These are phyloP conservation scores for Hypoxylon rickii DNA, from an alignment of 495 filamentous ascomycete genomes.

Conservation along the genomic window DNA sequence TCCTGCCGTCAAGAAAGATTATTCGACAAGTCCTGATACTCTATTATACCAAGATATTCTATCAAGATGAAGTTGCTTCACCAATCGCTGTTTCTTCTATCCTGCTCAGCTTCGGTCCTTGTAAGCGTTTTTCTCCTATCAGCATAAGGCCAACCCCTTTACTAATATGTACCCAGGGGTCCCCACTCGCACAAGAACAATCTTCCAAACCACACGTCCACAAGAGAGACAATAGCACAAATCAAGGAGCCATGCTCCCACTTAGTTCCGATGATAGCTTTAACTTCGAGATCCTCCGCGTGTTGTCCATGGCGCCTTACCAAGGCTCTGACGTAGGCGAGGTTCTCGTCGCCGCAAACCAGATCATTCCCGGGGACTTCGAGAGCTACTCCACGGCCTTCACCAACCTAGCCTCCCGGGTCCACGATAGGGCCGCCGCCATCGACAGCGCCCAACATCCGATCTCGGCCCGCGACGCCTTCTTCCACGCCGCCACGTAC, in stretches of 20 bases:
- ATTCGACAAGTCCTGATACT: too few species aligned
- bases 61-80: conserved; percentile 11
- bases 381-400: conserved; percentile 38
- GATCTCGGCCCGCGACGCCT: conserved; percentile 41
- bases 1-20: too few species aligned
- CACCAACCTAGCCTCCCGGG: conserved; percentile 18
- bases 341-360: conserved; percentile 40
- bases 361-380: conserved; percentile 42
- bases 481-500: conserved; percentile 49
- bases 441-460: conserved; percentile 31
- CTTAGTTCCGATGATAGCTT: conserved; percentile 39
- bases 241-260: background rate
- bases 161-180: conserved; percentile 5
- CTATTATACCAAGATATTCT: too few species aligned
- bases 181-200: conserved; percentile 1
- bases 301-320: conserved; percentile 30
- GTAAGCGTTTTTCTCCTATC: too few species aligned
- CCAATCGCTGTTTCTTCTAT: background rate
- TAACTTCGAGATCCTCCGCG: conserved; percentile 34
- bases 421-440: conserved; percentile 22
- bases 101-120: conserved; percentile 10
- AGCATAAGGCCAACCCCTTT: background rate
- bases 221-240: conserved; percentile 18
- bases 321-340: conserved; percentile 41
- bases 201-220: background rate